Evolutionary conservation across 1,139 yeast genomes (phyloP).

Genomic region (Kluyveromyces sp.): DNA sequence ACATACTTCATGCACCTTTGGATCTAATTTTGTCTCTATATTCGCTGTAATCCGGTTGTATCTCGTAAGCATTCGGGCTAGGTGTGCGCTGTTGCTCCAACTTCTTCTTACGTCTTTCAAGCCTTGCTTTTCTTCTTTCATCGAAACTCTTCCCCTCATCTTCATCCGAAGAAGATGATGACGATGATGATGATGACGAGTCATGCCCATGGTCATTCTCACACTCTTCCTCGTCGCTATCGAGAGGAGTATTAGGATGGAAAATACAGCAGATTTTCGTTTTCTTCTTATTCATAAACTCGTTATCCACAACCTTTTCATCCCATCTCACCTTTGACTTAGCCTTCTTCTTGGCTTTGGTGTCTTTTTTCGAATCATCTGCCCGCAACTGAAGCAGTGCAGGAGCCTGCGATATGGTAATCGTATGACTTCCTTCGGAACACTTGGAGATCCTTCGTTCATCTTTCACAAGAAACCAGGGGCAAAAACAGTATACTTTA

Average conservation of each 20-base stretch:
- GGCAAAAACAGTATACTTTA: neutral
- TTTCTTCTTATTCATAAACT: conserved; percentile 76
- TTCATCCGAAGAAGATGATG: conserved; percentile 26
- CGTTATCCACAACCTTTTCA: conserved; percentile 83
- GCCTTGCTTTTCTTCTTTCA: conserved; percentile 27
- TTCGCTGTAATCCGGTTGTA: conserved; percentile 53
- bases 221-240: conserved; percentile 43
- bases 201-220: conserved; percentile 15
- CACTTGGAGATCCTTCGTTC: neutral
- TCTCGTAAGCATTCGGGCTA: conserved; percentile 67
- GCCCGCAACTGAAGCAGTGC: conserved; percentile 22
- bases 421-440: conserved; percentile 16
- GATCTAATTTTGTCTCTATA: conserved; percentile 17
- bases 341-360: conserved; percentile 1
- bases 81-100: conserved; percentile 23
- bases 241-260: conserved; percentile 74
- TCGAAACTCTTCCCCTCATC: conserved; percentile 19
- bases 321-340: conserved; percentile 67
- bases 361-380: conserved; percentile 1
- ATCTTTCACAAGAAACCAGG: neutral
- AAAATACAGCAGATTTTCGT: conserved; percentile 93
- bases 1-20: neutral
- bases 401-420: conserved; percentile 14
- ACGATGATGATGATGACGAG: conserved; percentile 22
- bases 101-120: conserved; percentile 27